Conservation (phyloP, 352 stramenopile genomes). For the Globisporangium radiosum region DNA sequence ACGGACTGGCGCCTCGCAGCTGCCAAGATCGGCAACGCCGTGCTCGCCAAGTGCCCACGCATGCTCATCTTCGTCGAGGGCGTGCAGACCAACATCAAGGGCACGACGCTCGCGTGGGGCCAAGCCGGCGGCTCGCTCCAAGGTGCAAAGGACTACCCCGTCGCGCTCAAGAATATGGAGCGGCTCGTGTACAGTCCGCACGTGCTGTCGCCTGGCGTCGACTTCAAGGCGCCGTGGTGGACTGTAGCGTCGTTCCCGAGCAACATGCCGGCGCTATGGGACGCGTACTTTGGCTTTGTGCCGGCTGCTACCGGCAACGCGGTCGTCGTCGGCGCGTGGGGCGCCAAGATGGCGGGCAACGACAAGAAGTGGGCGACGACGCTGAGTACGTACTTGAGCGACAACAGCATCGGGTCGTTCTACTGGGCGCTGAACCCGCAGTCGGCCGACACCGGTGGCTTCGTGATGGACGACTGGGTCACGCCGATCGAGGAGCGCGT, state of each 20-base stretch:
- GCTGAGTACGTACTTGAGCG: slow-evolving; percentile 39
- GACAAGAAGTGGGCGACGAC: slow-evolving; percentile 51
- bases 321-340: slow-evolving; percentile 62
- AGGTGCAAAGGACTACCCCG: slow-evolving; percentile 47
- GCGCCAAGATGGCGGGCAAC: slow-evolving; percentile 50
- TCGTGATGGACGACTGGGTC: slow-evolving; percentile 66
- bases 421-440: slow-evolving; percentile 79
- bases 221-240: slow-evolving; percentile 63
- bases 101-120: slow-evolving; percentile 43
- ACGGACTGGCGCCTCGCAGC: slow-evolving; percentile 68
- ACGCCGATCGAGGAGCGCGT: slow-evolving; percentile 55
- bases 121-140: slow-evolving; percentile 57
- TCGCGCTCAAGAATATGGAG: slow-evolving; percentile 68
- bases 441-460: slow-evolving; percentile 56
- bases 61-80: slow-evolving; percentile 71
- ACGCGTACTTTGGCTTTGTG: slow-evolving; percentile 63
- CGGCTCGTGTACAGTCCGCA: slow-evolving; percentile 63
- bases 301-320: slow-evolving; percentile 44
- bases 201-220: slow-evolving; percentile 53
- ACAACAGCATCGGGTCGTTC: slow-evolving; percentile 60
- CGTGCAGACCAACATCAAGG: slow-evolving; percentile 65
- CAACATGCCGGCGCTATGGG: slow-evolving; percentile 66
- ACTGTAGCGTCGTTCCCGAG: slow-evolving; percentile 44
- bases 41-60: slow-evolving; percentile 52
- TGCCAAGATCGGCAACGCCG: slow-evolving; percentile 57